Conservation (phyloP, 257 asterid genomes). For the Cinchona pubescens region DNA sequence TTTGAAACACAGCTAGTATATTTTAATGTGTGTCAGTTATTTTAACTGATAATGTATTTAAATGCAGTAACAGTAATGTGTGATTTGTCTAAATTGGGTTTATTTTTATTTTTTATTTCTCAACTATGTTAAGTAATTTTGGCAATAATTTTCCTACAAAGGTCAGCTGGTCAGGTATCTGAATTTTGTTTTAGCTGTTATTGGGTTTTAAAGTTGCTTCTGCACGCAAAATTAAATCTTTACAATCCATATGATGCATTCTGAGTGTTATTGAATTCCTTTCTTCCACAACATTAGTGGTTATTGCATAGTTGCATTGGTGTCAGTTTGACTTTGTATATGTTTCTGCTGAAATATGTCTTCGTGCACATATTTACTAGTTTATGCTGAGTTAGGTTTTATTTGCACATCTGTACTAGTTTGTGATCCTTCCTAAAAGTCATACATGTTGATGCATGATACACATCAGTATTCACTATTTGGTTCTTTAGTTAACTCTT, state of each 20-base stretch:
- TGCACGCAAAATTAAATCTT: background rate
- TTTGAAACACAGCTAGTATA: background rate
- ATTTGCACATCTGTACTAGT: background rate
- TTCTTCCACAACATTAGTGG: background rate
- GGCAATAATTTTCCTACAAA: background rate
- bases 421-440: background rate
- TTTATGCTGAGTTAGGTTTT: background rate
- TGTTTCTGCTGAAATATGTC: background rate
- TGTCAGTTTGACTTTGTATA: background rate
- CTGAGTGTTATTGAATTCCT: background rate
- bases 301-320: background rate
- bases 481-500: background rate
- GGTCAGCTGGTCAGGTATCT: background rate
- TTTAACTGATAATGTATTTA: too few species aligned
- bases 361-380: background rate
- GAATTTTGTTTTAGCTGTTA: background rate
- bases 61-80: background rate
- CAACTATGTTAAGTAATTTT: background rate
- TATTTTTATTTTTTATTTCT: background rate
- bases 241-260: background rate
- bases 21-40: background rate
- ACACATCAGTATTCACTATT: background rate
- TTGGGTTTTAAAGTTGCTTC: conserved; percentile 6
- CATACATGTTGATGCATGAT: background rate
- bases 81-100: background rate